These are phyloP conservation scores for Seiridium cupressi DNA, from an alignment of 2,329 filamentous ascomycete species.

Conservation along the genomic window DNA sequence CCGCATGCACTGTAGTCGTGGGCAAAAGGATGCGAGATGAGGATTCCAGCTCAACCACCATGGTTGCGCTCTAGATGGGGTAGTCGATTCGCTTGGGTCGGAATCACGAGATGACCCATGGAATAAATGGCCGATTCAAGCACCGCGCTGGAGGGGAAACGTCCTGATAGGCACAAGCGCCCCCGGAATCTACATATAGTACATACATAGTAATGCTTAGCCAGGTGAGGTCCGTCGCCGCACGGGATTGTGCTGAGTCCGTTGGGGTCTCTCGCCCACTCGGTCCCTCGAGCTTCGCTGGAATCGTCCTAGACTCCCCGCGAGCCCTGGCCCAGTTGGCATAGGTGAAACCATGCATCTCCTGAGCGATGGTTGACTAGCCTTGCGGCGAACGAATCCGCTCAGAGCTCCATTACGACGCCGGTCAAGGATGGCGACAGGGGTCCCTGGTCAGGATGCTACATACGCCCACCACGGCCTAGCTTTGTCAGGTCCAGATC, in stretches of 20 bases:
- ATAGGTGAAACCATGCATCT: constrained; percentile 3
- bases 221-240: neutral
- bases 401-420: neutral
- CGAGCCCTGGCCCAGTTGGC: neutral
- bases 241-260: neutral
- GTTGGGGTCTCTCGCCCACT: neutral
- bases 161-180: neutral
- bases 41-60: neutral
- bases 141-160: neutral
- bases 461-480: too few relatives aligned
- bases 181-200: too few relatives aligned
- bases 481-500: too few relatives aligned
- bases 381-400: neutral
- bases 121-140: neutral
- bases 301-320: neutral
- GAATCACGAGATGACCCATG: neutral
- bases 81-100: neutral
- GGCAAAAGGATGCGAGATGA: neutral
- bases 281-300: neutral
- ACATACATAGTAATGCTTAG: neutral
- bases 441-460: neutral
- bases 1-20: neutral
- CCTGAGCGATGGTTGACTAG: neutral
- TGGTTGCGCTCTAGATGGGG: constrained; percentile 1
- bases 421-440: neutral